These are phyloP conservation scores for Infundibulicybe gibba DNA, from an alignment of 768 basidiomycete species.

Conservation along the genomic window DNA sequence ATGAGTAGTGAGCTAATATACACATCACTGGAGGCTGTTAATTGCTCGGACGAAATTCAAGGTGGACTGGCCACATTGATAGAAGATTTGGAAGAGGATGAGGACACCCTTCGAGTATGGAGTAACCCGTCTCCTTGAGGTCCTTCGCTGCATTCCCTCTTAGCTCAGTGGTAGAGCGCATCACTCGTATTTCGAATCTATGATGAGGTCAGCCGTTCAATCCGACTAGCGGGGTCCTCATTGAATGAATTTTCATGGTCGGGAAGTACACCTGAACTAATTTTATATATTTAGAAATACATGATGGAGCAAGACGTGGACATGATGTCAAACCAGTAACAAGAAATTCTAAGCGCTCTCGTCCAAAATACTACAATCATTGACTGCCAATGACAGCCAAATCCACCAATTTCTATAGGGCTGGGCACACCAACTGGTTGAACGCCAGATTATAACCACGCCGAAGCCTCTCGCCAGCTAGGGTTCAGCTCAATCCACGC, in stretches of 20 bases:
- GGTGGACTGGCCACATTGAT: conserved; percentile 40
- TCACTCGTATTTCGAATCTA: no score
- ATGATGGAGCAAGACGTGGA: no score
- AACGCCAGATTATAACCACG: not conserved
- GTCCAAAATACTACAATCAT: no score
- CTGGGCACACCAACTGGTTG: not conserved
- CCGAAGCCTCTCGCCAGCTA: not conserved
- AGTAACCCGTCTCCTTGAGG: conserved; percentile 37
- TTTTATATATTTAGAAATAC: no score
- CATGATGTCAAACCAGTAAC: no score
- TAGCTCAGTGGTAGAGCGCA: not conserved
- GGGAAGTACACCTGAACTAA: no score
- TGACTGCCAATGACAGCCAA: no score
- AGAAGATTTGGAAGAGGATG: conserved; percentile 50
- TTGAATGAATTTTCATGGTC: no score
- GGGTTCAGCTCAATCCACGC: conserved; percentile 4
- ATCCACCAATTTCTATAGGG: not conserved
- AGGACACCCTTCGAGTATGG: conserved; percentile 58
- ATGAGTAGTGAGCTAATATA: conserved; percentile 52
- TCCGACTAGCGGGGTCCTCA: no score
- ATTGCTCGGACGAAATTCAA: conserved; percentile 33
- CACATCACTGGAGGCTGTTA: conserved; percentile 40
- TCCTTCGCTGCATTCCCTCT: not conserved
- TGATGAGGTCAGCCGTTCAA: no score
- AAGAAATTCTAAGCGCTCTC: no score